Base-by-base conservation (phyloP, 495 filamentous ascomycete species). In the Penicillium tannophilum region DNA sequence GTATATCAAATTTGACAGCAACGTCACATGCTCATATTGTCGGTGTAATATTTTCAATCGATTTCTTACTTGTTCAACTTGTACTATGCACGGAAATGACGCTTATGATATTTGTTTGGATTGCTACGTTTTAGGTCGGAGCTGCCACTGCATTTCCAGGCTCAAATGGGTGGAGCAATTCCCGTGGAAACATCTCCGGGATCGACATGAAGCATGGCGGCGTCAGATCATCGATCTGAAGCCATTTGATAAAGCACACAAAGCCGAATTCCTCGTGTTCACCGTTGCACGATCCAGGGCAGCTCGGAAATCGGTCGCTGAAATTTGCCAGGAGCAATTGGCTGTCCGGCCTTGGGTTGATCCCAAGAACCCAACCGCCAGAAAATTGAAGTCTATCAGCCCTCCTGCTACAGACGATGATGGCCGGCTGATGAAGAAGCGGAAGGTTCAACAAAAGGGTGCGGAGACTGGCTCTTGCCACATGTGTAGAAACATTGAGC, bases 21-120 rank as follows among this genome's bases (percentile, higher is more conserved):
- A 91, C 64, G 86, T 98, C 23, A 95, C 91, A 11, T 98, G 94
- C 72, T 92, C 93, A 10, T 98, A 96, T 71, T 98, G 94, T 71
- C 82, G 94, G 17, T 90, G 91, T 55, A 97, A 97, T 63, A 94
- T 98, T 49, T 97, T 97, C 80, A 98, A 98, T 70, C 86, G 93
- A 7, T 98, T 98, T 65, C 76, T 98, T 33, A 95, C 92, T 4
- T 98, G 94, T 72, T 87, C 89, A 36, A 82, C 82, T 39, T 98
- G 94, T 67, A 80, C 88, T 4, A 30, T 60, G 73, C 35, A 76
- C 16, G 89, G 83, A 5, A 83, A 91, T 51, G 88, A 93, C 58
- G 84, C 88, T 0, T 98, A 97, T 66, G 94, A 98, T 66, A 83
- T 98, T 12, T 98, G 94, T 69, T 91, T 98, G 86, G 93, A 98